Evolutionary conservation across 192 early-diverging fungal genomes (phyloP), one percentile per base, ranked within the genome.

Genomic region (Podila minutissima): DNA sequence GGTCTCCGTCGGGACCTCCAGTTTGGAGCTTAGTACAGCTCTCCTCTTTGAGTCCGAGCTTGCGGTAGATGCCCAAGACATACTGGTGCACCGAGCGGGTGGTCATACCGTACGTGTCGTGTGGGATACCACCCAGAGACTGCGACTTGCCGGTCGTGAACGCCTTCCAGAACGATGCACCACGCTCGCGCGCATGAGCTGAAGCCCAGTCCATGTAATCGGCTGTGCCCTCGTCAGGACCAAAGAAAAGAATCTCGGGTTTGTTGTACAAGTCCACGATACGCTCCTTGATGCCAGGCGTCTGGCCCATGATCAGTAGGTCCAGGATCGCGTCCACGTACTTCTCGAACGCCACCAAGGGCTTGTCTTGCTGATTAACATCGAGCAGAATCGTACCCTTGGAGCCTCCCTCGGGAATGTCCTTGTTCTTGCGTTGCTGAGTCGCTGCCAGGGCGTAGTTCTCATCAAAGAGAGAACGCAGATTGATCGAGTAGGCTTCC

Each of bases 1-100:
- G 88, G 78, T 99, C 97, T 35, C 97, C 97, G 83, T 99, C 97
- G 20, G 97, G 97, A 32, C 97, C 97, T 72, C 97, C 97, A 65
- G 96, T 99, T 87, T 98, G 96, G 59, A 99, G 79, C 88, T 99
- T 99, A 60, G 93, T 91, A 79, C 92, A 90, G 59, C 90, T 88
- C 33, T 93, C 86, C 85, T 99, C 97, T 83, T 96, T 93, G 31
- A 95, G 85, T 24, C 83, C 89, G 11, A 92, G 87, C 81, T 94
- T 91, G 83, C 93, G 91, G 66, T 96, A 93, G 83, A 99, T 97
- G 74, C 97, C 97, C 55, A 99, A 83, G 10, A 98, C 97, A 87
- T 98, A 99, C 86, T 99, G 97, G 83, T 99, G 97, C 7, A 99
- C 97, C n/a, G 96, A 97, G 67, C 97, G 94, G 0, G 97, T 99